These are phyloP conservation scores for Auriscalpium orientale DNA, from an alignment of 768 basidiomycete genomes.

Conservation along the genomic window DNA sequence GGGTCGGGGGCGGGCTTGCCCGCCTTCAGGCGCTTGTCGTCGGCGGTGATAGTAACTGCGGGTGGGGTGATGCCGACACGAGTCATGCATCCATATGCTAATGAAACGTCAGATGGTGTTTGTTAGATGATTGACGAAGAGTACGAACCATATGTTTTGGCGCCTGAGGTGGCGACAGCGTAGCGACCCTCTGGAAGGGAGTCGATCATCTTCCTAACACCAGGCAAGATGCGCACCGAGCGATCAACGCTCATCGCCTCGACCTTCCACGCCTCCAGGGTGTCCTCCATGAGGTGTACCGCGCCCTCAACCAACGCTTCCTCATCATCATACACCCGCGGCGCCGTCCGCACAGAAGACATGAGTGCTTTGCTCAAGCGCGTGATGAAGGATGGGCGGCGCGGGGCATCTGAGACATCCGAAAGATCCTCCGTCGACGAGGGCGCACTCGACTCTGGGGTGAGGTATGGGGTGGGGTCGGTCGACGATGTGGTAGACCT, in stretches of 20 bases:
- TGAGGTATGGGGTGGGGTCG: background rate
- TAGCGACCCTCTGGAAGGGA: conserved; percentile 59
- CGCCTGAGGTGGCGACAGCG: conserved; percentile 71
- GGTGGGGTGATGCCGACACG: conserved; percentile 66
- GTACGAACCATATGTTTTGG: conserved; percentile 55
- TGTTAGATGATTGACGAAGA: background rate
- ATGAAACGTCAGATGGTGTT: conserved; percentile 2
- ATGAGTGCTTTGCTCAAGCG: background rate
- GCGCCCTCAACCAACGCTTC: no score
- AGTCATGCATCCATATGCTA: conserved; percentile 60
- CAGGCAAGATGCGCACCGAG: conserved; percentile 64
- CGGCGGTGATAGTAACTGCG: conserved; percentile 64
- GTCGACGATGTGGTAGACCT: conserved; percentile 29
- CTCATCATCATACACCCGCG: background rate
- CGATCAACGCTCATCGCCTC: conserved; percentile 52
- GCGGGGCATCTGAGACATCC: background rate
- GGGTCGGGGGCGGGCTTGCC: conserved; percentile 59
- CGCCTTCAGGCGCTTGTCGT: conserved; percentile 63
- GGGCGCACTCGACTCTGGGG: background rate
- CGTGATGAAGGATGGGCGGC: background rate
- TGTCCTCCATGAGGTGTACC: conserved; percentile 9
- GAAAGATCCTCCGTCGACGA: background rate
- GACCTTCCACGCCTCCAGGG: conserved; percentile 43
- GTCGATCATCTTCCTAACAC: conserved; percentile 56
- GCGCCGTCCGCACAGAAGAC: background rate